Percentiles rank a stretch among this genome's conserved stretches.
Conservation (phyloP, 164 flowering plant genomes). For the Warburgia ugandensis region DNA sequence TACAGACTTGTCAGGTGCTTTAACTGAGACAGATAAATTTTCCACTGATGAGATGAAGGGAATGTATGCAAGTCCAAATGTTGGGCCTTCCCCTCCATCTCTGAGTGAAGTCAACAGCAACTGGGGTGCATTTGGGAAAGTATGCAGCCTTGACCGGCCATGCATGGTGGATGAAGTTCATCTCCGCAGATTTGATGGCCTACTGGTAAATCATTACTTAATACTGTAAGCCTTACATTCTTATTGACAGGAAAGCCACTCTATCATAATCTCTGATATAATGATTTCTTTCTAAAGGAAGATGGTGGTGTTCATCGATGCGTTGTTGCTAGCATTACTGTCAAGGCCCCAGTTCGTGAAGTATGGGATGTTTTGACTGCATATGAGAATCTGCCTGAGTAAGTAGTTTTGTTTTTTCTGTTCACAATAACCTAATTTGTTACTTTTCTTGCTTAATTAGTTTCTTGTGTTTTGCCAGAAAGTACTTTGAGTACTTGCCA, state of each 20-base stretch:
- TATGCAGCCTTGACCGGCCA: slow-evolving; percentile 68
- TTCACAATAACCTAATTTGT: not conserved
- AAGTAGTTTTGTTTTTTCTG: slow-evolving; percentile 23
- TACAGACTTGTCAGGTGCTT: slow-evolving; percentile 20
- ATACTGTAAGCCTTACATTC: slow-evolving; percentile 13
- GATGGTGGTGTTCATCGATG: slow-evolving; percentile 95
- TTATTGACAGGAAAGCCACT: slow-evolving; percentile 1
- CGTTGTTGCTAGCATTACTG: slow-evolving; percentile 91
- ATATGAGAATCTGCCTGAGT: slow-evolving; percentile 93
- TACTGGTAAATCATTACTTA: slow-evolving; percentile 56
- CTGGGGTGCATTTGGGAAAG: slow-evolving; percentile 80
- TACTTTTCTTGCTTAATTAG: not conserved
- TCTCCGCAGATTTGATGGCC: slow-evolving; percentile 92
- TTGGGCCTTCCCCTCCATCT: slow-evolving; percentile 28
- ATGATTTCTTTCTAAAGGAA: slow-evolving; percentile 57
- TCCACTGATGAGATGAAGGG: slow-evolving; percentile 28
- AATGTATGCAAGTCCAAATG: slow-evolving; percentile 24
- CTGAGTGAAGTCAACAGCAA: slow-evolving; percentile 42
- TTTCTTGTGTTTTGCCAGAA: not conserved
- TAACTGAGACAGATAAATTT: slow-evolving; percentile 20
- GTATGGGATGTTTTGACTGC: slow-evolving; percentile 91
- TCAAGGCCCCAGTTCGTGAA: slow-evolving; percentile 87
- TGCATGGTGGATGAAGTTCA: slow-evolving; percentile 95
- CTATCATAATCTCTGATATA: slow-evolving; percentile 19
- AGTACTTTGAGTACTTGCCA: too few relatives aligned